Conservation (phyloP, 371 early-diverging fungal species). For the Dinochytrium kinnereticum region DNA sequence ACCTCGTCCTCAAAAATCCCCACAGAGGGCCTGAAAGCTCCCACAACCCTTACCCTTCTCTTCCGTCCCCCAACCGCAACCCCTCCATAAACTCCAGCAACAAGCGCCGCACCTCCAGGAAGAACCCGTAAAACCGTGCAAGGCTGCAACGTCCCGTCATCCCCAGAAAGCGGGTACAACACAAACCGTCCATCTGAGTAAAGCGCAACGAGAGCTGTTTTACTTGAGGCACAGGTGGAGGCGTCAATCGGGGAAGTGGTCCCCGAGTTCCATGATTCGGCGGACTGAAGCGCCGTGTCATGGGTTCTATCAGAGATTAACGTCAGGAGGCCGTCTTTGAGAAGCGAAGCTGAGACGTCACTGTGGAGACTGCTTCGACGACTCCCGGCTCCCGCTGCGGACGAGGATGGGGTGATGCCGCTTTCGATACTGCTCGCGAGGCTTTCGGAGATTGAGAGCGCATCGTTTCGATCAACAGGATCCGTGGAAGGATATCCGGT, state of each 20-base stretch:
- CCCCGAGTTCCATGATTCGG: constrained; percentile 1
- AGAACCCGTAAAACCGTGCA: not conserved
- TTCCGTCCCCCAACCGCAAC: not conserved
- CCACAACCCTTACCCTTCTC: constrained; percentile 4
- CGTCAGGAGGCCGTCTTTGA: not conserved
- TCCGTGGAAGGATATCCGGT: not conserved
- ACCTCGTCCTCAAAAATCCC: too few relatives aligned
- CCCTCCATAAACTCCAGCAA: not conserved
- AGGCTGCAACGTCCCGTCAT: not conserved
- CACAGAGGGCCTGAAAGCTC: too few relatives aligned
- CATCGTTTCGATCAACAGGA: not conserved
- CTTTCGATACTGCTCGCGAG: not conserved
- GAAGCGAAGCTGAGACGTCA: too few relatives aligned
- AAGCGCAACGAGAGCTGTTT: not conserved
- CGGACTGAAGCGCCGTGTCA: not conserved
- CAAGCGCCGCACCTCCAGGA: constrained; percentile 14
- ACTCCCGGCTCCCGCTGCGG: not conserved
- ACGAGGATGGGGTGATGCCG: not conserved
- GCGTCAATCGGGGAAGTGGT: too few relatives aligned
- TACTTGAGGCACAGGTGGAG: too few relatives aligned
- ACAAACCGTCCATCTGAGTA: not conserved
- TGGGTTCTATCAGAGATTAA: not conserved
- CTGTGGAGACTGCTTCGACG: too few relatives aligned
- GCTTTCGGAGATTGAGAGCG: not conserved
- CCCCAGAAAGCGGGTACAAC: not conserved